A percentile compares a stretch with the other conserved stretches of the same genome.
Conservation (phyloP, 2,329 filamentous ascomycete genomes). For the Penicillium sp. region DNA sequence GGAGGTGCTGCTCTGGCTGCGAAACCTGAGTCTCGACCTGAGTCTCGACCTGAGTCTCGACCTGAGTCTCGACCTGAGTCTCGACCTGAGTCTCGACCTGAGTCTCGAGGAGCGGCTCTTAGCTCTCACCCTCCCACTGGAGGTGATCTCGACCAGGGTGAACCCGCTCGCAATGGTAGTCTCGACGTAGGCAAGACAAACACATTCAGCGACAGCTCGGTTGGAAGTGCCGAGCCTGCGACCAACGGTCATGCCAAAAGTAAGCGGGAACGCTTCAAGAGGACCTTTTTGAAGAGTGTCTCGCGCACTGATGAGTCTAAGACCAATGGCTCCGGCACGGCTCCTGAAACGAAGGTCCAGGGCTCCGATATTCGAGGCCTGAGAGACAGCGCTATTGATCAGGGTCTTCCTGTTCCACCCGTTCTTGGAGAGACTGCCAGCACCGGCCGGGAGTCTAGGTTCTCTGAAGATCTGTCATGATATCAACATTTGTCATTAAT, state of each 20-base stretch:
- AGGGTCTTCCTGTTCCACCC: slow-evolving; percentile 32
- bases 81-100: slow-evolving; percentile 15
- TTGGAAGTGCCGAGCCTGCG: slow-evolving; percentile 4
- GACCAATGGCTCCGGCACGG: slow-evolving; percentile 18
- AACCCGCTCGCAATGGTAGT: slow-evolving; percentile 14
- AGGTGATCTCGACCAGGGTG: slow-evolving; percentile 20
- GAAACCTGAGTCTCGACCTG: slow-evolving; percentile 14
- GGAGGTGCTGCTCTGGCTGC: slow-evolving; percentile 24
- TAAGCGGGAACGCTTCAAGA: slow-evolving; percentile 28
- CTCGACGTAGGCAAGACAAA: slow-evolving; percentile 14
- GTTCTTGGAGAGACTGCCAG: slow-evolving; percentile 27
- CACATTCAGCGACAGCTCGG: slow-evolving; percentile 14
- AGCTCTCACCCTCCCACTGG: slow-evolving; percentile 33
- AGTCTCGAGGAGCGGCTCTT: slow-evolving; percentile 27
- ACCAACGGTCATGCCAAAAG: slow-evolving; percentile 18
- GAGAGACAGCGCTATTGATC: slow-evolving; percentile 31
- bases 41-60: slow-evolving; percentile 22
- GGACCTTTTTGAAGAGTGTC: slow-evolving; percentile 29
- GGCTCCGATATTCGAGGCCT: slow-evolving; percentile 26
- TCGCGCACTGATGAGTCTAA: slow-evolving; percentile 22
- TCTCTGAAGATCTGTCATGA: slow-evolving; percentile 39
- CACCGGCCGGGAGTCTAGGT: slow-evolving; percentile 35
- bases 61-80: slow-evolving; percentile 20
- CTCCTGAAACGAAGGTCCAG: slow-evolving; percentile 11
- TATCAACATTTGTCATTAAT: background rate